A percentile compares a stretch with the other conserved stretches of the same genome.
Conservation (phyloP, 331 rosid species). For the Spiraea crenata region DNA sequence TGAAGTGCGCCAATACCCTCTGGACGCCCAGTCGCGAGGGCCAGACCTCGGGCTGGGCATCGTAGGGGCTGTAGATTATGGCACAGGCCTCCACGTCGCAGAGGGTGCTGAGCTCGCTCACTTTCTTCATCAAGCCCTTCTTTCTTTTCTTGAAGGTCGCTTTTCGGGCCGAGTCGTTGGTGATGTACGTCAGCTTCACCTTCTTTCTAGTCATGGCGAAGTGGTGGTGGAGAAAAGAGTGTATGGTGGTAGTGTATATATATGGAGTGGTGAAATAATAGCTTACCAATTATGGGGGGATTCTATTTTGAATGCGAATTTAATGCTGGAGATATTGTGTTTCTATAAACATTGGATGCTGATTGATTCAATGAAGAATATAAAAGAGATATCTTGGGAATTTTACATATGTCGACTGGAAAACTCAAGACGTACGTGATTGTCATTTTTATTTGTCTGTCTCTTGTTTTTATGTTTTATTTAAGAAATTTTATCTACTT, state of each 20-base stretch:
- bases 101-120: conserved; percentile 48
- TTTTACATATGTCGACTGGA: too few relatives aligned
- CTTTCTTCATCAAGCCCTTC: conserved; percentile 56
- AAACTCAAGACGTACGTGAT: too few relatives aligned
- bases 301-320: neutral
- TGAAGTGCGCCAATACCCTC: conserved; percentile 28
- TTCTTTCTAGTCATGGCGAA: conserved; percentile 52
- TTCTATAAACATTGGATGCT: too few relatives aligned
- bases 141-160: conserved; percentile 57
- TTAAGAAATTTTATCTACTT: too few relatives aligned
- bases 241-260: neutral
- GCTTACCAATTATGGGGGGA: neutral
- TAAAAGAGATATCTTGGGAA: too few relatives aligned
- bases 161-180: conserved; percentile 45
- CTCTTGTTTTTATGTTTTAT: too few relatives aligned
- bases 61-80: conserved; percentile 44
- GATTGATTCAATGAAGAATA: too few relatives aligned
- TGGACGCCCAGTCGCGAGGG: conserved; percentile 33
- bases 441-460: too few relatives aligned
- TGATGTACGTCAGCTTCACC: conserved; percentile 46
- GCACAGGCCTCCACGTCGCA: conserved; percentile 63
- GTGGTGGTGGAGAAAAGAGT: too few relatives aligned
- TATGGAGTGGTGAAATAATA: neutral
- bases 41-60: conserved; percentile 40
- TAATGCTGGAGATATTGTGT: neutral